Base-by-base conservation (phyloP, 225 moss, liverwort and hornwort genomes). In the Lunularia cruciata region DNA sequence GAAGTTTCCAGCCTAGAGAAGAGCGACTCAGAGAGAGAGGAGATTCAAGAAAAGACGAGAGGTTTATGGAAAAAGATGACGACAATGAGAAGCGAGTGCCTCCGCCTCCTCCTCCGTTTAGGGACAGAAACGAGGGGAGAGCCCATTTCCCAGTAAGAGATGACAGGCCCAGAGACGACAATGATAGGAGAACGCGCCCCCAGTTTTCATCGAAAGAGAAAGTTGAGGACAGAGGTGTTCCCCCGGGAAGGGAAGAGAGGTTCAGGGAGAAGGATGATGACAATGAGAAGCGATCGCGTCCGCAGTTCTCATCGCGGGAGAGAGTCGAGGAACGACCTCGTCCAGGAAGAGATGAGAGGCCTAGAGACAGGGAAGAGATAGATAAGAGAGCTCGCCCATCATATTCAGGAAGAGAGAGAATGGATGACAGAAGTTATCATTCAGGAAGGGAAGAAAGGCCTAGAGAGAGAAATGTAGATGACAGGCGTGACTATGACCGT, bases 401-500 rank as follows among this genome's bases (percentile, higher is more conserved):
- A 20, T 13, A 18, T 6, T 49, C 49, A 13, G 18, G 19, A 19
- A 49, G 49, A 20, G 43, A 43, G 11, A 43, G 43, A 43, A 43
- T 43, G 43, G 49, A 49, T 14, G 49, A 49, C 49, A 6, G 49
- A 20, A 49, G 49, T 49, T 49, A 49, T 19, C 22, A 18, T 19
- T 49, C 49, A 49, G 49, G 49, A 49, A 49, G 49, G n/a, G 49
- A 49, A 6, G 49, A 20, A 6, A 20, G 49, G n/a, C 49, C 49
- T 18, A 49, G 49, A 19, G 49, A 49, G 49, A 49, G 49, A 20
- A 7, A 18, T 18, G 49, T 13, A 49, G 49, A 49, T 6, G 49
- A 49, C 49, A 49, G 49, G 49, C 49, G 49, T 6, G 49, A 49
- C 18, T 49, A 49, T 20, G 49, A 49, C 49, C 49, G 49, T 49